Conservation (phyloP, 2,329 filamentous ascomycete species). For the Clarireedia hainanense region DNA sequence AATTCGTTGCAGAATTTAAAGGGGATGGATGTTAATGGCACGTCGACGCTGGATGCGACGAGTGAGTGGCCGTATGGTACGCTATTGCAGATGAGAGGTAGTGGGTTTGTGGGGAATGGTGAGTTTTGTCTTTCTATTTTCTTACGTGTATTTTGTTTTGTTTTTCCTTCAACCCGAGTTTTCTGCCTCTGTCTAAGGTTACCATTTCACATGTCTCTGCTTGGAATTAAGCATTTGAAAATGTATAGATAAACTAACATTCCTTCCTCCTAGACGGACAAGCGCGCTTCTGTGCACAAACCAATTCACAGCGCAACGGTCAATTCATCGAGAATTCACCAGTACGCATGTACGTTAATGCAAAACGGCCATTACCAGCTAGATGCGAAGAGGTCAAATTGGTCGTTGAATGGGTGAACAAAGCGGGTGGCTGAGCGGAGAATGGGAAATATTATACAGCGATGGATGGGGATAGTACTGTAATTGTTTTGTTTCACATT, state of each 20-base stretch:
- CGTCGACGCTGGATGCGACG: neutral
- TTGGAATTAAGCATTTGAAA: neutral
- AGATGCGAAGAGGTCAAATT: neutral
- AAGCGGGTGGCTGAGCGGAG: too few species aligned
- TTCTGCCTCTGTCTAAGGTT: too few species aligned
- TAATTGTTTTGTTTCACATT: too few species aligned
- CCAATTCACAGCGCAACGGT: neutral
- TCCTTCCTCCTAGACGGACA: neutral
- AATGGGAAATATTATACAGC: too few species aligned
- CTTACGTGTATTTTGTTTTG: neutral
- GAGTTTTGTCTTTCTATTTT: neutral
- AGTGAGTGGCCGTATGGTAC: slow-evolving; percentile 2
- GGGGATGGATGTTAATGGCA: neutral
- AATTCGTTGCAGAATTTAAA: neutral
- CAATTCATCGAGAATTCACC: neutral
- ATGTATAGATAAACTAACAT: neutral
- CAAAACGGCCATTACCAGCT: neutral
- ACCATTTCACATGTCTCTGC: too few species aligned
- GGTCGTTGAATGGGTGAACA: slow-evolving; percentile 24
- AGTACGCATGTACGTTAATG: neutral
- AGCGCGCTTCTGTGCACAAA: slow-evolving; percentile 1
- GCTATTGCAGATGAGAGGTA: neutral
- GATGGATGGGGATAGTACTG: too few species aligned
- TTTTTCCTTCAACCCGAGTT: neutral
- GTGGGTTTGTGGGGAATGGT: slow-evolving; percentile 2